phyloP scores from a whole-genome alignment of 2,329 filamentous ascomycete genomes.

The Pseudogymnoascus sp. region DNA sequence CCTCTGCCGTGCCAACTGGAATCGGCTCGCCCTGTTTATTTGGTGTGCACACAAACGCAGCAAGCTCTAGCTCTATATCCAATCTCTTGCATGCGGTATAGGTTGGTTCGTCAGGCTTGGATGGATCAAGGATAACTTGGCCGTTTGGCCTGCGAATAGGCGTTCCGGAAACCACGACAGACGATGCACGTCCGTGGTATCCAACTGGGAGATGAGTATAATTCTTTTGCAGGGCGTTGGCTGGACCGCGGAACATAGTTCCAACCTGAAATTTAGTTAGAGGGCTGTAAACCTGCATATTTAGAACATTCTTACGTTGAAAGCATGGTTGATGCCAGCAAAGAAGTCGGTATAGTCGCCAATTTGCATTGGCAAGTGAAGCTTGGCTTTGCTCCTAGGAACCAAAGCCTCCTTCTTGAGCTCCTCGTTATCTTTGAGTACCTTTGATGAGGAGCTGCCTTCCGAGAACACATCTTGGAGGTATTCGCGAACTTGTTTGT shows the following conservation, averaged over 20 bases:
- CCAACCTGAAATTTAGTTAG: conserved; percentile 37
- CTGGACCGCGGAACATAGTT: conserved; percentile 61
- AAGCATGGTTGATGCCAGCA: conserved; percentile 70
- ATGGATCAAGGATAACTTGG: conserved; percentile 60
- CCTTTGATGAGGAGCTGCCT: conserved; percentile 48
- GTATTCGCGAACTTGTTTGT: conserved; percentile 58
- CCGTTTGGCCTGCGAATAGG: conserved; percentile 65
- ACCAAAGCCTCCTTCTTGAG: conserved; percentile 52
- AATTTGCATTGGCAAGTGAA: conserved; percentile 67
- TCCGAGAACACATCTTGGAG: conserved; percentile 58
- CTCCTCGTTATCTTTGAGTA: conserved; percentile 53
- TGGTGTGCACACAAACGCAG: conserved; percentile 59
- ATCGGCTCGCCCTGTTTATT: conserved; percentile 59
- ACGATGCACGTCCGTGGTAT: conserved; percentile 72
- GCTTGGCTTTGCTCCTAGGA: conserved; percentile 48
- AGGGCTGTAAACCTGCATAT: conserved; percentile 10
- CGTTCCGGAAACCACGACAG: conserved; percentile 66
- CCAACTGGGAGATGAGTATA: conserved; percentile 75
- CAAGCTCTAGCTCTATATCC: conserved; percentile 75
- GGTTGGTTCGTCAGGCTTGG: conserved; percentile 51
- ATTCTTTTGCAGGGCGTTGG: conserved; percentile 69
- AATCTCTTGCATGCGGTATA: conserved; percentile 58
- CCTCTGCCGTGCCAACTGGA: conserved; percentile 53
- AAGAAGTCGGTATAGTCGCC: conserved; percentile 85
- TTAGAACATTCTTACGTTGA: conserved; percentile 34